phyloP scores from a whole-genome alignment of 345 rosid species.

The Brassica juncea region DNA sequence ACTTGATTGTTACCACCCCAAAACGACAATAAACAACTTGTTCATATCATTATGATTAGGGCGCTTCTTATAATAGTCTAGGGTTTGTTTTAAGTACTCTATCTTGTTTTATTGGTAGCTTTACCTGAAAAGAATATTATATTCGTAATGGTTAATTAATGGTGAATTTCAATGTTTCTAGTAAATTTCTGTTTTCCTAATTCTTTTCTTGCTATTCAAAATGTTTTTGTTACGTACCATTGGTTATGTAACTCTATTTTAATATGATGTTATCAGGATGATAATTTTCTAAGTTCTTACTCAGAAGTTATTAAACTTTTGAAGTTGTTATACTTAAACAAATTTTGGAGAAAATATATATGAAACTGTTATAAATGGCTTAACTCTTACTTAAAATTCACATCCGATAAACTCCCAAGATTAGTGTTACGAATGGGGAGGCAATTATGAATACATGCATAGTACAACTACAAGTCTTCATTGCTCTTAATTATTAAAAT shows the following conservation, averaged over 20 bases:
- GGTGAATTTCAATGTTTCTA: not conserved
- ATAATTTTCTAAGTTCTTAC: not conserved
- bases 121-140: not conserved
- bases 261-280: not conserved
- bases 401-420: not conserved
- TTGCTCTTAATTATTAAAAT: not conserved
- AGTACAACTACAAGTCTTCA: not conserved
- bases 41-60: not conserved
- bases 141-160: not conserved
- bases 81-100: not conserved
- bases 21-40: conserved; percentile 26
- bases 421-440: not conserved
- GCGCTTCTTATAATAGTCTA: not conserved
- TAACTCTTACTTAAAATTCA: not conserved
- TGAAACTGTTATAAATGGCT: not conserved
- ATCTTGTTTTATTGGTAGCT: not conserved
- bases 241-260: not conserved
- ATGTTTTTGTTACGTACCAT: not conserved
- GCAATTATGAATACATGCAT: not conserved
- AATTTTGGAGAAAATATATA: not conserved
- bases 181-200: not conserved
- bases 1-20: not conserved
- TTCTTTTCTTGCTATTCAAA: not conserved
- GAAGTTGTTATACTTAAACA: not conserved
- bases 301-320: not conserved